Conservation (phyloP, 2,329 filamentous ascomycete genomes). For the Colletotrichum coccodes region DNA sequence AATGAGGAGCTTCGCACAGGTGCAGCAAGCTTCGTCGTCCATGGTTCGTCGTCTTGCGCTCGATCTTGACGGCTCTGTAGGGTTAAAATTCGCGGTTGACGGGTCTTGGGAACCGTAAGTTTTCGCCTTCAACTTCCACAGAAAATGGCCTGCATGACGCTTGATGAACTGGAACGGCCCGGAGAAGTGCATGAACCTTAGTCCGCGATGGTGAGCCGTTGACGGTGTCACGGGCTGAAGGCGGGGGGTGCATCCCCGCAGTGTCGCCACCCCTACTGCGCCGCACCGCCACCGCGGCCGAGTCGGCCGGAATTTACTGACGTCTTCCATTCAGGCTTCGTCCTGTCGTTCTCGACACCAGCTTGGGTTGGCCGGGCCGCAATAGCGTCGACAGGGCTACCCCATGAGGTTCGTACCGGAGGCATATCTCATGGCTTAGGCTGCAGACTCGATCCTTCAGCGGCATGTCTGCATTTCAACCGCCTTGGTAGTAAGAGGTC, state of each 20-base stretch:
- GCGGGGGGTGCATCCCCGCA: not conserved
- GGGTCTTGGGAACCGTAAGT: too few relatives aligned
- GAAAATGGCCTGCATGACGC: not conserved
- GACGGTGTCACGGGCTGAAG: conserved; percentile 5
- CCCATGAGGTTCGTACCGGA: not conserved
- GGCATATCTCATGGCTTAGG: not conserved
- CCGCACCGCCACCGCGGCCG: conserved; percentile 15
- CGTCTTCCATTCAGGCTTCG: conserved; percentile 2
- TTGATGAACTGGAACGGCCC: not conserved
- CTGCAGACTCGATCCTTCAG: not conserved
- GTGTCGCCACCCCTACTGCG: conserved; percentile 9
- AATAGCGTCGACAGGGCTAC: not conserved
- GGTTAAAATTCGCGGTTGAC: not conserved
- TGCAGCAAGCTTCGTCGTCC: conserved; percentile 67
- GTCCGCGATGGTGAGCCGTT: not conserved
- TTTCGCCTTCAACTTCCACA: not conserved
- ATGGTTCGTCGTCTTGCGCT: not conserved
- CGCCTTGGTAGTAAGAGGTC: not conserved
- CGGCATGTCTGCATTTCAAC: not conserved
- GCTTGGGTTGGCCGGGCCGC: not conserved
- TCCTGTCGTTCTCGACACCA: not conserved
- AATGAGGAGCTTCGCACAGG: conserved; percentile 72
- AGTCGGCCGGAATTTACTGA: conserved; percentile 5
- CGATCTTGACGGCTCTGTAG: not conserved
- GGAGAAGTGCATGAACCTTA: conserved; percentile 13